Conservation (phyloP, 306 rosid genomes). For the Canavalia ensiformis region DNA sequence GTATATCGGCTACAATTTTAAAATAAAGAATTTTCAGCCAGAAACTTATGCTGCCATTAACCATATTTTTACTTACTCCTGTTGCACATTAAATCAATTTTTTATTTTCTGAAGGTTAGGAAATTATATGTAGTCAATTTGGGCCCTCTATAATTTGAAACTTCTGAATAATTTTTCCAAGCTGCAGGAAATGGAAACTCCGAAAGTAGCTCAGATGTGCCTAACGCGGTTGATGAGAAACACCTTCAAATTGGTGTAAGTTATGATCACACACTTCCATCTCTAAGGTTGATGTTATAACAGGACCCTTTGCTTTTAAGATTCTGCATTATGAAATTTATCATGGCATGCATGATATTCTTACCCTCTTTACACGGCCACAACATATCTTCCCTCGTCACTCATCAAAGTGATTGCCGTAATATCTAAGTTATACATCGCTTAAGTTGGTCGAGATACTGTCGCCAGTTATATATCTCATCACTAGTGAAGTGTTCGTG, state of each 20-base stretch:
- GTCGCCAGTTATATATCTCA: neutral
- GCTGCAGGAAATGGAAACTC: constrained; percentile 57
- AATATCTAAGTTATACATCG: neutral
- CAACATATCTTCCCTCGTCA: neutral
- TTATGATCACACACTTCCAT: constrained; percentile 15
- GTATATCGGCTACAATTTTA: constrained; percentile 4
- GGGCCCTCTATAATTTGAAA: neutral
- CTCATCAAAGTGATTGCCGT: neutral
- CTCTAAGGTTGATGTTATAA: constrained; percentile 13
- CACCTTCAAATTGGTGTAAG: constrained; percentile 61
- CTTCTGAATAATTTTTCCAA: constrained; percentile 5
- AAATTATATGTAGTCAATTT: neutral
- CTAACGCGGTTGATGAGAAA: constrained; percentile 50
- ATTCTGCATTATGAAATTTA: neutral
- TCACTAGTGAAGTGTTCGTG: neutral
- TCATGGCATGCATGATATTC: neutral
- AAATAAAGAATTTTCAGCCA: neutral
- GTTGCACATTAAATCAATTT: neutral
- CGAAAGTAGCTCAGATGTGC: constrained; percentile 48
- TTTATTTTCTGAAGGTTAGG: neutral
- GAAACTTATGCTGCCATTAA: neutral
- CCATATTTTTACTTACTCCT: neutral
- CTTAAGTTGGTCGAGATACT: too few species aligned
- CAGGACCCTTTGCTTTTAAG: neutral
- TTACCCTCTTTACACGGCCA: neutral